A percentile compares a stretch with the other conserved stretches of the same genome.
phyloP scores from a whole-genome alignment of 257 asterid species.

The Gentiana dahurica region DNA sequence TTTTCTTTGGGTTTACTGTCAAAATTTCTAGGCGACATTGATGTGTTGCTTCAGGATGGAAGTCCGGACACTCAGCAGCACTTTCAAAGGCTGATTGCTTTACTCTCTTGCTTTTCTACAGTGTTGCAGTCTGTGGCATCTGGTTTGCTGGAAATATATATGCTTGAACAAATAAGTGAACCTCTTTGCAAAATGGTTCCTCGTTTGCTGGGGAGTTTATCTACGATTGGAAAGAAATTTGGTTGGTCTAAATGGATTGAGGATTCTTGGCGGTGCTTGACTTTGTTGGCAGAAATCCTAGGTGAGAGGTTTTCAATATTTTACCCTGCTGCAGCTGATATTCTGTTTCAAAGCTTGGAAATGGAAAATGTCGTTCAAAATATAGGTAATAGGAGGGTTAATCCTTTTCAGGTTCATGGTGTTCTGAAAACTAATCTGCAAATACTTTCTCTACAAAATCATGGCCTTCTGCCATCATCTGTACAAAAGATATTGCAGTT shows the following conservation, averaged over 20 bases:
- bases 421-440: conserved; percentile 93
- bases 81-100: conserved; percentile 70
- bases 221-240: conserved; percentile 76
- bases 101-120: conserved; percentile 79
- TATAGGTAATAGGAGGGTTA: conserved; percentile 26
- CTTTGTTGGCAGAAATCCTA: conserved; percentile 92
- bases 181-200: conserved; percentile 92
- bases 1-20: conserved; percentile 85
- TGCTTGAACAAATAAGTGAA: conserved; percentile 70
- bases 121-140: conserved; percentile 93
- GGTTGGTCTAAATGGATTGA: conserved; percentile 96
- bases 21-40: conserved; percentile 96
- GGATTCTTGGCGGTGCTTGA: conserved; percentile 98
- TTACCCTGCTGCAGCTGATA: conserved; percentile 68
- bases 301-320: conserved; percentile 72
- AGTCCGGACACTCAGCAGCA: conserved; percentile 74
- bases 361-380: conserved; percentile 28
- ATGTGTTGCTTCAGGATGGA: conserved; percentile 76
- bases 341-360: conserved; percentile 80
- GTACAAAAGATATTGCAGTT: conserved; percentile 57
- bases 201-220: conserved; percentile 62
- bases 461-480: conserved; percentile 72
- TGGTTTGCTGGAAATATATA: conserved; percentile 88
- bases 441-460: conserved; percentile 84
- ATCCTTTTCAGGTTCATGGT: conserved; percentile 89